Evolutionary conservation across 805 yeast genomes (phyloP).

Genomic region (Candida piceae): DNA sequence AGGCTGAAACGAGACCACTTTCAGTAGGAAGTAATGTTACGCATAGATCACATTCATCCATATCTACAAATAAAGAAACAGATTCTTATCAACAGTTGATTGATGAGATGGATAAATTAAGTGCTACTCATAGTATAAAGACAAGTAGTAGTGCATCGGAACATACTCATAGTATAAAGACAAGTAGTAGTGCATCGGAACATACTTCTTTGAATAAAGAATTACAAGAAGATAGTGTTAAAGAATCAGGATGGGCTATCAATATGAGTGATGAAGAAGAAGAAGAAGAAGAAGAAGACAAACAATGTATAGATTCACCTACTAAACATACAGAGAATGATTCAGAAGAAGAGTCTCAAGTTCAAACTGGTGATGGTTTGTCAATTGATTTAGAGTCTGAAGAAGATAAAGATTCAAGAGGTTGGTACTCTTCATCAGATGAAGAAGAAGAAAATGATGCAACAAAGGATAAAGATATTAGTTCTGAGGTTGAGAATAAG

Average conservation of each 20-base stretch:
- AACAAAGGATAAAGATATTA: too few species aligned
- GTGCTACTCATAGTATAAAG: not conserved
- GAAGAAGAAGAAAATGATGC: too few species aligned
- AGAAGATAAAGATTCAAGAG: not conserved
- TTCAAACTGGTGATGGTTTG: too few species aligned
- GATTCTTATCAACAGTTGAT: not conserved
- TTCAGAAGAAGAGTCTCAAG: not conserved
- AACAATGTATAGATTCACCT: too few species aligned
- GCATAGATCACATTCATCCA: not conserved
- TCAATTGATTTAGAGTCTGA: not conserved
- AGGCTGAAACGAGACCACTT: not conserved
- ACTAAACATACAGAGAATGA: constrained; percentile 1
- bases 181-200: too few species aligned
- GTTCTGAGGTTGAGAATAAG: too few species aligned
- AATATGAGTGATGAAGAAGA: constrained; percentile 1
- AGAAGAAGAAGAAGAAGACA: constrained; percentile 2
- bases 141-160: not conserved
- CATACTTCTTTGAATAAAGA: too few species aligned
- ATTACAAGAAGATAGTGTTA: constrained; percentile 1
- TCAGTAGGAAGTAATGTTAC: not conserved
- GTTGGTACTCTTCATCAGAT: not conserved
- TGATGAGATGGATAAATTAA: constrained; percentile 1
- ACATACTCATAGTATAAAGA: too few species aligned
- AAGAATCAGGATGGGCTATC: constrained; percentile 1
- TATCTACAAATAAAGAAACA: not conserved